Conservation (phyloP, 192 early-diverging fungal species). For the Coemansia erecta region DNA sequence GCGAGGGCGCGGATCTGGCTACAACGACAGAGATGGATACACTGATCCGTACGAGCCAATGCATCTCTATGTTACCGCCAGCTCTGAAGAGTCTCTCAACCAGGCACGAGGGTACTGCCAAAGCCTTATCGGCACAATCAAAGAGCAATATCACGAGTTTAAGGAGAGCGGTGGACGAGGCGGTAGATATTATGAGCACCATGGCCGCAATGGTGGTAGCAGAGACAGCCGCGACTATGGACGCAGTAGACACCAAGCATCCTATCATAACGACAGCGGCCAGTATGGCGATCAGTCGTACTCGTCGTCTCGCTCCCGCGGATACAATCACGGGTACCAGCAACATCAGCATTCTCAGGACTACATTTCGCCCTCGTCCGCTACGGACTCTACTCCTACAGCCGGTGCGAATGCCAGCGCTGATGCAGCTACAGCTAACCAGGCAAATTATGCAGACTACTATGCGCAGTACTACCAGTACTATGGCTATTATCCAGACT, state of each 20-base stretch:
- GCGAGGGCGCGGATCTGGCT: conserved; percentile 83
- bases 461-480: conserved; percentile 52
- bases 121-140: conserved; percentile 78
- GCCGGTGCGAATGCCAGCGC: conserved; percentile 6
- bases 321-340: background rate
- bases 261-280: background rate
- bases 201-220: conserved; percentile 8
- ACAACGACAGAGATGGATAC: conserved; percentile 60
- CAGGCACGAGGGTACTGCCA: conserved; percentile 67
- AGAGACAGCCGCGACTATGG: conserved; percentile 13
- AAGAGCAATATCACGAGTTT: conserved; percentile 64
- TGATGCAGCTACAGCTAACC: background rate
- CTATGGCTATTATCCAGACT: conserved; percentile 47
- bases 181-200: conserved; percentile 20
- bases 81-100: conserved; percentile 63
- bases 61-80: conserved; percentile 74
- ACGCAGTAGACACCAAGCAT: background rate
- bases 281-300: no score
- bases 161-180: conserved; percentile 25
- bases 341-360: background rate
- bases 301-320: no score
- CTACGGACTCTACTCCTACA: background rate
- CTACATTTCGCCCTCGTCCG: background rate
- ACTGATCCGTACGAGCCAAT: conserved; percentile 73
- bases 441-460: conserved; percentile 29